Conservation (phyloP, 345 rosid genomes). For the Microthlaspi erraticum region DNA sequence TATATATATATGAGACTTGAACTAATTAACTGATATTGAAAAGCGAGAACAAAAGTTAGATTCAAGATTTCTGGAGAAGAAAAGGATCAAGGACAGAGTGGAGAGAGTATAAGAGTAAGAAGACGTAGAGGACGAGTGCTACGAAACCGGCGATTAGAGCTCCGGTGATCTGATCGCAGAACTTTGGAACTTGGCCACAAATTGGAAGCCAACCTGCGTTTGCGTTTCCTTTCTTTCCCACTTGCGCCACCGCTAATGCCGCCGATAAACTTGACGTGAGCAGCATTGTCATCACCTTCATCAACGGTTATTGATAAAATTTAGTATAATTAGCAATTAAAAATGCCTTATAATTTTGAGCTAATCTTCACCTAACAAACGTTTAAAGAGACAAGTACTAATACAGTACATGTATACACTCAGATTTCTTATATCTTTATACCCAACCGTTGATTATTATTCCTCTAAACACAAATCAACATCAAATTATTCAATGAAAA, state of each 20-base stretch:
- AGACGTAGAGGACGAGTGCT: slow-evolving; percentile 50
- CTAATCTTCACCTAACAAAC: slow-evolving; percentile 30
- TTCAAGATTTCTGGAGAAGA: slow-evolving; percentile 52
- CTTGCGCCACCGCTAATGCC: slow-evolving; percentile 74
- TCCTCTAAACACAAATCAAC: background rate
- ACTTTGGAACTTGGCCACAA: slow-evolving; percentile 69
- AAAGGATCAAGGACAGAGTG: slow-evolving; percentile 59
- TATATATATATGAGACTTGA: background rate
- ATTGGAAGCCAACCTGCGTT: slow-evolving; percentile 81
- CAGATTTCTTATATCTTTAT: background rate
- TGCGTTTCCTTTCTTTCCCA: slow-evolving; percentile 76
- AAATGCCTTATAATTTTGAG: background rate
- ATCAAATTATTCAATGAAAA: background rate
- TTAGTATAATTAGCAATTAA: background rate
- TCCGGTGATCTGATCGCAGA: slow-evolving; percentile 68
- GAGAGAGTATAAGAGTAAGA: slow-evolving; percentile 57
- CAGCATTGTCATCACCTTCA: slow-evolving; percentile 51
- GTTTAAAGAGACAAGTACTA: background rate
- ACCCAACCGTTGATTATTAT: slow-evolving; percentile 4
- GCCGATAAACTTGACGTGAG: slow-evolving; percentile 72
- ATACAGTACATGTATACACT: slow-evolving; percentile 4
- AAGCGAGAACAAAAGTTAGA: background rate
- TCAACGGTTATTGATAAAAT: slow-evolving; percentile 9
- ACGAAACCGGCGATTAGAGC: slow-evolving; percentile 66
- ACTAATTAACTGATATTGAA: background rate